Conservation (phyloP, 768 basidiomycete species). For the Phaffia australis region DNA sequence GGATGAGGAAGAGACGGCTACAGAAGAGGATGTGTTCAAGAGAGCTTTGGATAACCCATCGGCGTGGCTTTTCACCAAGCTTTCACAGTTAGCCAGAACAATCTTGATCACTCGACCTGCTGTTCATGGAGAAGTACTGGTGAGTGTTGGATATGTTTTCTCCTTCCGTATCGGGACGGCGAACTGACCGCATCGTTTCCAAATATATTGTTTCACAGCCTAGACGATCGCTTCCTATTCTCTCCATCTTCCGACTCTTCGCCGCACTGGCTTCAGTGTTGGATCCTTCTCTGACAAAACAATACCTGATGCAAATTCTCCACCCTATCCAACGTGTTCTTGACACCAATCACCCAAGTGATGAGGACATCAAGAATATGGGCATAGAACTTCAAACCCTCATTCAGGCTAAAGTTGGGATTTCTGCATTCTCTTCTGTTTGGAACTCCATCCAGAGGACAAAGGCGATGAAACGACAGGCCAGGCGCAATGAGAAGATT, state of each 20-base stretch:
- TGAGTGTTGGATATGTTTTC: neutral
- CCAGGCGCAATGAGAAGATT: slow-evolving; percentile 55
- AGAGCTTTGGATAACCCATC: slow-evolving; percentile 46
- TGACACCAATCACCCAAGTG: slow-evolving; percentile 63
- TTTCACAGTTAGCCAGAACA: slow-evolving; percentile 75
- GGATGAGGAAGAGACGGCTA: slow-evolving; percentile 35
- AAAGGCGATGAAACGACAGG: slow-evolving; percentile 54
- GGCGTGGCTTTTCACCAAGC: slow-evolving; percentile 85
- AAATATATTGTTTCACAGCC: slow-evolving; percentile 42
- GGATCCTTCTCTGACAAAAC: slow-evolving; percentile 49
- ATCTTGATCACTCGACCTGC: slow-evolving; percentile 23
- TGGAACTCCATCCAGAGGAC: slow-evolving; percentile 74
- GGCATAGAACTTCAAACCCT: slow-evolving; percentile 77
- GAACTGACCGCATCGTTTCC: neutral
- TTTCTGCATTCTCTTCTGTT: slow-evolving; percentile 63
- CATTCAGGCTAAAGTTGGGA: slow-evolving; percentile 74
- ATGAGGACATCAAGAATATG: slow-evolving; percentile 62
- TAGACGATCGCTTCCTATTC: slow-evolving; percentile 72
- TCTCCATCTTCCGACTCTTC: slow-evolving; percentile 78
- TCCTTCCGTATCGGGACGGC: neutral
- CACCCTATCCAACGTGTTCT: slow-evolving; percentile 75
- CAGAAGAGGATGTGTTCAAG: slow-evolving; percentile 30
- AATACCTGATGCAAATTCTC: slow-evolving; percentile 70
- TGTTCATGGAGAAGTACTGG: slow-evolving; percentile 18
- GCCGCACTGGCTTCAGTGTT: slow-evolving; percentile 77